These are phyloP conservation scores for Astrothelium subdiscretum DNA, from an alignment of 495 filamentous ascomycete genomes.

Conservation along the genomic window DNA sequence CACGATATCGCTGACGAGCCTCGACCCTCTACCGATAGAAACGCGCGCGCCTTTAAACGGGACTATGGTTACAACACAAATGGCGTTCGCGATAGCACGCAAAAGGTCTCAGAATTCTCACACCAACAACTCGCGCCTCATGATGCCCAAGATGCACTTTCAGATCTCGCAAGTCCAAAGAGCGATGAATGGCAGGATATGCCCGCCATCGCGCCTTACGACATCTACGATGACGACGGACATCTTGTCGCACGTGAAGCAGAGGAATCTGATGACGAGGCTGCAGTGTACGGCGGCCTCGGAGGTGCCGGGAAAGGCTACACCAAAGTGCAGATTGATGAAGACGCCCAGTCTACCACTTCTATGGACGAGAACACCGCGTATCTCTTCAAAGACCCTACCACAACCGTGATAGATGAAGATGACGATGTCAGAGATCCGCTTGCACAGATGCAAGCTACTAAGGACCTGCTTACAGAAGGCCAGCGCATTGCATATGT, in stretches of 20 bases:
- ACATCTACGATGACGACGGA: slow-evolving; percentile 91
- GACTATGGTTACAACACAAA: neutral
- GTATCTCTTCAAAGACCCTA: slow-evolving; percentile 76
- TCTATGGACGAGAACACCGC: slow-evolving; percentile 96
- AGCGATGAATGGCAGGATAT: slow-evolving; percentile 69
- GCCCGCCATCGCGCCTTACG: slow-evolving; percentile 83
- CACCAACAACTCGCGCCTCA: slow-evolving; percentile 67
- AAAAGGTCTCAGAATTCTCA: slow-evolving; percentile 67
- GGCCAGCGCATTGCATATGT: slow-evolving; percentile 96
- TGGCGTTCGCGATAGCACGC: no score
- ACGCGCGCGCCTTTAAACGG: neutral
- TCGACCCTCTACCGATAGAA: neutral
- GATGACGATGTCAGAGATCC: slow-evolving; percentile 61
- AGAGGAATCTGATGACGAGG: slow-evolving; percentile 56
- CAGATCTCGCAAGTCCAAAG: neutral
- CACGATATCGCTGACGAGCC: neutral
- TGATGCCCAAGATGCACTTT: slow-evolving; percentile 43
- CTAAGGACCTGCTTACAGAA: slow-evolving; percentile 89
- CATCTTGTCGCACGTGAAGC: slow-evolving; percentile 72
- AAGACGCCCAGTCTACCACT: slow-evolving; percentile 84
- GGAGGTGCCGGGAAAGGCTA: slow-evolving; percentile 92
- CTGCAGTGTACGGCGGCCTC: slow-evolving; percentile 57
- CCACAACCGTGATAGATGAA: slow-evolving; percentile 60
- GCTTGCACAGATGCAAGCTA: slow-evolving; percentile 83
- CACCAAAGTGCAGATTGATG: slow-evolving; percentile 82